phyloP scores from a whole-genome alignment of 1,284 basidiomycete species.

The Apiotrichum veenhuisii region DNA sequence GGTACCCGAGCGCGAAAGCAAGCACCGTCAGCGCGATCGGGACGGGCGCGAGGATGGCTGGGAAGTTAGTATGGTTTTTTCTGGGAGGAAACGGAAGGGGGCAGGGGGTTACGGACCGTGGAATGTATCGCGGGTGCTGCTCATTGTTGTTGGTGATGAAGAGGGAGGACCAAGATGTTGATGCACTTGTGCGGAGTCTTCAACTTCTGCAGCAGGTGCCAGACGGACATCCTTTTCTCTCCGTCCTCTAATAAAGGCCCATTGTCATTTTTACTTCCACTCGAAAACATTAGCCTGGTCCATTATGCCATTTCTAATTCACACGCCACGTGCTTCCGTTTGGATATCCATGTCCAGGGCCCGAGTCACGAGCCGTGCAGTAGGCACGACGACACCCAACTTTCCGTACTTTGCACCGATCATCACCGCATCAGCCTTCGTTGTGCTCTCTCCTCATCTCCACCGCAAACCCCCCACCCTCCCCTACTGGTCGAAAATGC shows the following conservation, averaged over 20 bases:
- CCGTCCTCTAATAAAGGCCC: no score
- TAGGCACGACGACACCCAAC: no score
- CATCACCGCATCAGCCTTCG: no score
- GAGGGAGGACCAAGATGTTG: not conserved
- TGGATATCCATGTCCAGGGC: no score
- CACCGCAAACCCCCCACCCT: not conserved
- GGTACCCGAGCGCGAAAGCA: conserved; percentile 19
- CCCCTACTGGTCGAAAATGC: conserved; percentile 5
- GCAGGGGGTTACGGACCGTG: conserved; percentile 4
- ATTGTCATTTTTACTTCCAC: no score
- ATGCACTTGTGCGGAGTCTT: not conserved
- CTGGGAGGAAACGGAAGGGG: not conserved
- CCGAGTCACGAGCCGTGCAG: no score
- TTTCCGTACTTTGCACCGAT: no score
- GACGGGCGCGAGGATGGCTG: conserved; percentile 10
- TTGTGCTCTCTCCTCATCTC: not conserved
- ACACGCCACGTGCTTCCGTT: no score
- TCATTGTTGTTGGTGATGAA: conserved; percentile 6
- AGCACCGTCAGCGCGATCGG: conserved; percentile 14
- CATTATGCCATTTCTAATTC: no score
- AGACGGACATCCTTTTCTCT: no score
- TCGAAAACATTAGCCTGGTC: no score
- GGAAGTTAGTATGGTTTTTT: not conserved
- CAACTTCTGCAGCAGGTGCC: not conserved
- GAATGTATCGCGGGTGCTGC: conserved; percentile 11